A percentile compares a stretch with the other conserved stretches of the same genome.
phyloP scores from a whole-genome alignment of 2,329 filamentous ascomycete species.

The Diplodia mutila region DNA sequence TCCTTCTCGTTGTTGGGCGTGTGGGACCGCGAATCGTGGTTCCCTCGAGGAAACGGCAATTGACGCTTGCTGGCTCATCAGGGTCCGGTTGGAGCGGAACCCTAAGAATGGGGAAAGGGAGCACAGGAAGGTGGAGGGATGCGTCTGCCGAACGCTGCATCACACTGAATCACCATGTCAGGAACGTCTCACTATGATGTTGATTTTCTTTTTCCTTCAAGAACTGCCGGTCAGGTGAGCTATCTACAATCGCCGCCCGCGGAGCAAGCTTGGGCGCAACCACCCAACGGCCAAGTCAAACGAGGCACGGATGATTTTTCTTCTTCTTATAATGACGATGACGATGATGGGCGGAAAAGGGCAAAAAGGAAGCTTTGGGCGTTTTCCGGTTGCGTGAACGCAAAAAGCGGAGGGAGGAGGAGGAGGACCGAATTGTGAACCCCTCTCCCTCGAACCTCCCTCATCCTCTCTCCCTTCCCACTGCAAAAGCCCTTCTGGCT shows the following conservation, averaged over 20 bases:
- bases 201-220: not conserved
- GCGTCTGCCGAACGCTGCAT: not conserved
- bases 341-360: not conserved
- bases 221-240: not conserved
- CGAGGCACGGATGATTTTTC: slow-evolving; percentile 7
- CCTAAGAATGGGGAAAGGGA: not conserved
- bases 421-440: not conserved
- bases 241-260: not conserved
- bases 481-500: not conserved
- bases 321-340: not conserved
- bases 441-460: not conserved
- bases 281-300: not conserved
- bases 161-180: not conserved
- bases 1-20: not conserved
- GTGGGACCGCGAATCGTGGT: not conserved
- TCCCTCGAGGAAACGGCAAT: not conserved
- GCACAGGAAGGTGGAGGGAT: not conserved
- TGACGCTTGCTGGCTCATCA: not conserved
- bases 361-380: slow-evolving; percentile 3
- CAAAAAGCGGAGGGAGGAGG: not conserved
- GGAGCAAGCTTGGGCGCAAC: not conserved
- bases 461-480: not conserved
- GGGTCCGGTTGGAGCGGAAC: not conserved
- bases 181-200: not conserved
- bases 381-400: not conserved